phyloP scores from a whole-genome alignment of 2,329 filamentous ascomycete genomes.

The Penicillium digitatum region DNA sequence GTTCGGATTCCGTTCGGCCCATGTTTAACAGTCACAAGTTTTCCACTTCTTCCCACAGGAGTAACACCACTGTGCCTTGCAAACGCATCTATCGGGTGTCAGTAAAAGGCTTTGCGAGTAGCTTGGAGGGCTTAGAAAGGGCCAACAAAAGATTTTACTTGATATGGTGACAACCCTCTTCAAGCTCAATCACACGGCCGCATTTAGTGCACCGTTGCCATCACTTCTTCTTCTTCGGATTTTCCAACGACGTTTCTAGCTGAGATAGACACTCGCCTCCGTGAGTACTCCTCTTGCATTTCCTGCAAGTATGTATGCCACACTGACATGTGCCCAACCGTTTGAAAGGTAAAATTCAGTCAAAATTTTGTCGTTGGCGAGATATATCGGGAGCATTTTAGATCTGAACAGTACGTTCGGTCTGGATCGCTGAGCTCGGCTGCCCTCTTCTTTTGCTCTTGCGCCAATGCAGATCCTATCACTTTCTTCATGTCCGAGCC shows the following conservation, averaged over 20 bases:
- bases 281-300: background rate
- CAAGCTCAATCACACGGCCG: background rate
- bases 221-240: background rate
- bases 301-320: background rate
- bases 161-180: background rate
- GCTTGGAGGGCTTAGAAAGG: background rate
- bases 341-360: background rate
- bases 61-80: constrained; percentile 1
- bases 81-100: background rate
- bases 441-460: background rate
- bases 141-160: background rate
- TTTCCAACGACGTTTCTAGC: background rate
- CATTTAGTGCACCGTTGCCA: background rate
- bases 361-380: background rate
- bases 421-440: background rate
- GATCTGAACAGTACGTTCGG: background rate
- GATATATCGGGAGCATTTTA: background rate
- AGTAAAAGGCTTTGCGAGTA: background rate
- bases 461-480: background rate
- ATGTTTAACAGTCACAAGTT: background rate
- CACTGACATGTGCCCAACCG: background rate
- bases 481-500: background rate
- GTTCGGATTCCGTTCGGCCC: background rate
- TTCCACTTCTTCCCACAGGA: background rate
- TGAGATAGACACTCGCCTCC: background rate